phyloP scores from a whole-genome alignment of 2,329 filamentous ascomycete genomes.

The Colletotrichum sp. region DNA sequence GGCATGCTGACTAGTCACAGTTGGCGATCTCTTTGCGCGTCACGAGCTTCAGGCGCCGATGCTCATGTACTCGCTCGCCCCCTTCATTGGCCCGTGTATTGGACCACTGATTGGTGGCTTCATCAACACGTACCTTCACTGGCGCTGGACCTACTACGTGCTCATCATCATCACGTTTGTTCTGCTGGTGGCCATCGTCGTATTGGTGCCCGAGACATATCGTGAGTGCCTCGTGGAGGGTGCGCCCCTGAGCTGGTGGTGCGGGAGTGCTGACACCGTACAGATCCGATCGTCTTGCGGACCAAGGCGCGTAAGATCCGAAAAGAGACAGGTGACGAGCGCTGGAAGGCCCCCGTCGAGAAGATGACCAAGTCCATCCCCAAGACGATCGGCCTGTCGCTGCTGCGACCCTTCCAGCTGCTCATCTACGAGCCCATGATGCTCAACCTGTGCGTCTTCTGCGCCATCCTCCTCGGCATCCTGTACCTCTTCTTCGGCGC shows the following conservation, averaged over 20 bases:
- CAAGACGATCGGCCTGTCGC: constrained; percentile 61
- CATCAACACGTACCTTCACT: constrained; percentile 76
- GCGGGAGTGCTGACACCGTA: background rate
- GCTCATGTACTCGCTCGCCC: constrained; percentile 76
- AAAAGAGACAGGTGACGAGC: constrained; percentile 76
- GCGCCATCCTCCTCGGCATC: constrained; percentile 84
- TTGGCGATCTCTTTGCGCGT: constrained; percentile 77
- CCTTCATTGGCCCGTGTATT: constrained; percentile 66
- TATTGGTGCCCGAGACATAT: constrained; percentile 89
- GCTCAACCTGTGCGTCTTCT: constrained; percentile 79
- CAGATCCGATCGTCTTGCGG: constrained; percentile 71
- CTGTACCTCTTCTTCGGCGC: constrained; percentile 92
- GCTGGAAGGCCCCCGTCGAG: constrained; percentile 81
- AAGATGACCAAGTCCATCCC: constrained; percentile 70
- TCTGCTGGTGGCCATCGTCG: constrained; percentile 66
- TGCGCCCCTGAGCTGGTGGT: background rate
- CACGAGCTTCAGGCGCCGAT: constrained; percentile 79
- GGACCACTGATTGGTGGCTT: constrained; percentile 76
- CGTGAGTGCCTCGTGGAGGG: constrained; percentile 46
- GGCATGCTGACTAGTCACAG: constrained; percentile 50
- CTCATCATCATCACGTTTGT: constrained; percentile 81
- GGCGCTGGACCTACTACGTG: constrained; percentile 86
- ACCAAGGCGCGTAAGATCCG: constrained; percentile 74
- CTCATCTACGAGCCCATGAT: constrained; percentile 86
- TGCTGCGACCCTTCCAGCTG: constrained; percentile 78